Evolutionary conservation across 805 yeast species (phyloP).

Genomic region (Wickerhamomyces rabaulensis): DNA sequence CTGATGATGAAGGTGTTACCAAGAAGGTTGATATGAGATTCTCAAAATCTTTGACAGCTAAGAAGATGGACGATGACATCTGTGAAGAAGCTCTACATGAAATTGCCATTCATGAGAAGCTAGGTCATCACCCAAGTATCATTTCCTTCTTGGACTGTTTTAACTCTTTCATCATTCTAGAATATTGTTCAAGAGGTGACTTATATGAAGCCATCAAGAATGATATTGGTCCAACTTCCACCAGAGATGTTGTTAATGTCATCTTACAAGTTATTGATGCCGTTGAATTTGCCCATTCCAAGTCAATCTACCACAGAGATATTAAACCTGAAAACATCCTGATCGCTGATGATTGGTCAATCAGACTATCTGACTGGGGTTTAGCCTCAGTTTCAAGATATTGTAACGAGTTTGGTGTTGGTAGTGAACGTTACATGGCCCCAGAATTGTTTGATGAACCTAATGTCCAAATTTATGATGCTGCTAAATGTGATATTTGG

Average conservation of each 20-base stretch:
- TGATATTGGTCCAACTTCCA: conserved; percentile 50
- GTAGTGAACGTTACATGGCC: conserved; percentile 91
- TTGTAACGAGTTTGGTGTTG: conserved; percentile 77
- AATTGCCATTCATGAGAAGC: conserved; percentile 55
- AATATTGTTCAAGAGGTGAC: conserved; percentile 85
- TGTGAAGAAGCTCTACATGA: conserved; percentile 64
- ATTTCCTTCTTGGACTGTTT: conserved; percentile 57
- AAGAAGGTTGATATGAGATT: conserved; percentile 26
- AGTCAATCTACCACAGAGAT: conserved; percentile 75
- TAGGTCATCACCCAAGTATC: conserved; percentile 55
- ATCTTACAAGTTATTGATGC: conserved; percentile 66
- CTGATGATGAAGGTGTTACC: conserved; percentile 33
- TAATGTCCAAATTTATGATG: conserved; percentile 57
- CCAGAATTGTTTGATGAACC: conserved; percentile 76
- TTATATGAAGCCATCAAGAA: conserved; percentile 71
- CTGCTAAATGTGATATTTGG: conserved; percentile 85
- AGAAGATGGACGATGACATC: conserved; percentile 33
- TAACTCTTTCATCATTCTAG: conserved; percentile 69
- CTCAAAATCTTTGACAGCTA: conserved; percentile 29
- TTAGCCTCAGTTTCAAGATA: conserved; percentile 47
- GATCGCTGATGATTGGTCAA: conserved; percentile 44
- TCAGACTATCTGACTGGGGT: conserved; percentile 75
- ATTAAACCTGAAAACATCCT: conserved; percentile 77
- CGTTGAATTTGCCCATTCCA: conserved; percentile 64
- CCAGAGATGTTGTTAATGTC: conserved; percentile 45